Evolutionary conservation across 2,329 filamentous ascomycete genomes (phyloP).

Genomic region (Tolypocladium nubicola): DNA sequence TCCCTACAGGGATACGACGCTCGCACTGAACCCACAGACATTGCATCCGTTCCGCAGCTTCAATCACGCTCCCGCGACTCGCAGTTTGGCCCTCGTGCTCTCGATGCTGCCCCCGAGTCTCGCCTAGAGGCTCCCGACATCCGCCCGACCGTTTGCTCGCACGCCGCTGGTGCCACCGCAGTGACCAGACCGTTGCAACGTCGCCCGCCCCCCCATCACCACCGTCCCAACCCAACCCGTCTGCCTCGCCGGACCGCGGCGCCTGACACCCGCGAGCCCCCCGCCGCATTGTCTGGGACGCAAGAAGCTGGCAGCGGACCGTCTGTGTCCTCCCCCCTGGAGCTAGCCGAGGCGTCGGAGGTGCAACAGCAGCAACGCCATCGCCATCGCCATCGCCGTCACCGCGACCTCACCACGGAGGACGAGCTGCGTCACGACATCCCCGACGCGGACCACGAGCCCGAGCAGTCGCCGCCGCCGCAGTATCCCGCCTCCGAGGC

Average conservation of each 20-base stretch:
- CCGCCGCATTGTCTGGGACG: slow-evolving; percentile 27
- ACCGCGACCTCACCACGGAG: slow-evolving; percentile 10
- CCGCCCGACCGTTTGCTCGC: neutral
- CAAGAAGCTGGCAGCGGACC: slow-evolving; percentile 22
- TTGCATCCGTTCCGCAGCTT: neutral
- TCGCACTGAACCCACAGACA: neutral
- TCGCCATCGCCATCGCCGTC: slow-evolving; percentile 4
- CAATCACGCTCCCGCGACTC: neutral
- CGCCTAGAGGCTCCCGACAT: neutral
- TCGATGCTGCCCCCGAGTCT: neutral
- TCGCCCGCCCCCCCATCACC: neutral
- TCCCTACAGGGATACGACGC: neutral
- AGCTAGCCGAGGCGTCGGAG: slow-evolving; percentile 17
- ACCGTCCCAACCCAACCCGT: neutral
- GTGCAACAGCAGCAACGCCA: slow-evolving; percentile 11
- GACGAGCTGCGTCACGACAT: slow-evolving; percentile 8
- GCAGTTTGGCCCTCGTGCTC: neutral
- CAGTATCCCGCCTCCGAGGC: slow-evolving; percentile 48
- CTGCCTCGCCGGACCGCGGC: slow-evolving; percentile 5
- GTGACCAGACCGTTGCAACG: neutral
- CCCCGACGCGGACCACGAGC: slow-evolving; percentile 12
- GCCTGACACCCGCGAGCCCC: slow-evolving; percentile 12
- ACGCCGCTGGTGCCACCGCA: neutral
- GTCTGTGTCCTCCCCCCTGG: slow-evolving; percentile 19
- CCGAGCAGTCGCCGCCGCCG: slow-evolving; percentile 43